Base-by-base conservation (phyloP, 352 stramenopile species). In the Phytophthora pluvialis region DNA sequence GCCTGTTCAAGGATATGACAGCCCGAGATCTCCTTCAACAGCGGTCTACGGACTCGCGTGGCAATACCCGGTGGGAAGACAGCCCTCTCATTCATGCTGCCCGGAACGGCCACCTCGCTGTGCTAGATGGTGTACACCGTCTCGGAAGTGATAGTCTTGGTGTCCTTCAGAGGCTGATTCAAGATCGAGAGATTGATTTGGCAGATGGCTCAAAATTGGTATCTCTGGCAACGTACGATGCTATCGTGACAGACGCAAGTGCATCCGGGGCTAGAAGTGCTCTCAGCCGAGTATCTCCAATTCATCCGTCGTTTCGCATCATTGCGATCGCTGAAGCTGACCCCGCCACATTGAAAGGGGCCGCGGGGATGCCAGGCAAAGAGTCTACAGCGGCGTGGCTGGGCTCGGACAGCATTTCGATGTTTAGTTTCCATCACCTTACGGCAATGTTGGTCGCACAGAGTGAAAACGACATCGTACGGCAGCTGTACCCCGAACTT, bases 51-150 rank as follows among this genome's bases (percentile, higher is more conserved):
- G 90, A 97, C 51, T 72, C 77, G 5, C 65, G 75, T 9, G 94
- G 94, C 3, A 90, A 98, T 46, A 99, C 95, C 8, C 80, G 62
- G 12, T 99, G 97, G 97, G 86, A 94, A 64, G 83, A 98, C 50
- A 98, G 91, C 42, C 93, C 95, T 8, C 70, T 99, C 4, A 88
- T 98, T 16, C 80, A 90, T 58, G 94, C 96, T 5, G 94, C 94
- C 46, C 63, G 86, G 13, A 74, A 86, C 29, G 97, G 96, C 1
- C 78, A 91, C 51, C 62, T 97, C 3, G 83, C 84, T 0, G 84
- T 99, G 39, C 64, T 99, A 3, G 97, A 99, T 81, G 95, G 95
- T 16, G 81, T 98, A 7, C 93, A 99, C 53, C 97, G 95, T 11
- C 76, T 99, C 5, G 78, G 88, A 10, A 81, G 85, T 15, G 95